Evolutionary conservation across 2,329 filamentous ascomycete species (phyloP), one percentile per base, ranked within the genome.

Genomic region (Acrodontium crateriforme): DNA sequence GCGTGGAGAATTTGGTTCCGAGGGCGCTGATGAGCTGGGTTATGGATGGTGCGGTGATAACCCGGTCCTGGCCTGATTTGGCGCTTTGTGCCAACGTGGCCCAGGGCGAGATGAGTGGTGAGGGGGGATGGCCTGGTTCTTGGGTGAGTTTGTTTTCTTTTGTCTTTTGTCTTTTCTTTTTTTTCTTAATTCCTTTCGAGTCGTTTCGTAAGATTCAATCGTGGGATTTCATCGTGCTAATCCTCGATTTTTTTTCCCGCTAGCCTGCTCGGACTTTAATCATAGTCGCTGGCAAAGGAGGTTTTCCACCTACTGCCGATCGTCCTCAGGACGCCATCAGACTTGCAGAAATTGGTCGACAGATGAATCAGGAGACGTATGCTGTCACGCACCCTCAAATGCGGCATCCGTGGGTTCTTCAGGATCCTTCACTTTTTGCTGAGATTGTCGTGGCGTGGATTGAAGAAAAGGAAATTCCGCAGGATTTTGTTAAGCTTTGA

Each of bases 321-420:
- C 38, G 36, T 28, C 18, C 31, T 1, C 32, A 40, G 2, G 29
- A 36, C 16, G 43, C 43, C 10, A 32, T 23, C 14, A 30, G 28
- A 15, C 24, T 45, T 14, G 32, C 35, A 18, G 39, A 39, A 9
- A 38, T 39, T 28, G 44, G 34, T 4, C 15, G 29, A 15, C 19
- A 38, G 21, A 21, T 13, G 10, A 41, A 44, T 28, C 9, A 22
- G 13, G 35, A 29, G 14, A 45, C 38, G 8, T 25, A 22, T n/a
- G 44, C 44, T 16, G 34, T 35, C 14, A 34, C 27, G 9, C 38
- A 45, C 29, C 17, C 27, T 4, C 23, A 25, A 6, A 44, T 46
- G 40, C 28, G 44, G 12, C 46, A 46, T 34, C 40, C 44, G 9
- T 49, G 45, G 45, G 36, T 31, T 29, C 20, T 34, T 16, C 45